Percentiles rank a stretch among this genome's conserved stretches.
Evolutionary conservation across 2,329 filamentous ascomycete species (phyloP).

Genomic region (Macroventuria anomochaeta): DNA sequence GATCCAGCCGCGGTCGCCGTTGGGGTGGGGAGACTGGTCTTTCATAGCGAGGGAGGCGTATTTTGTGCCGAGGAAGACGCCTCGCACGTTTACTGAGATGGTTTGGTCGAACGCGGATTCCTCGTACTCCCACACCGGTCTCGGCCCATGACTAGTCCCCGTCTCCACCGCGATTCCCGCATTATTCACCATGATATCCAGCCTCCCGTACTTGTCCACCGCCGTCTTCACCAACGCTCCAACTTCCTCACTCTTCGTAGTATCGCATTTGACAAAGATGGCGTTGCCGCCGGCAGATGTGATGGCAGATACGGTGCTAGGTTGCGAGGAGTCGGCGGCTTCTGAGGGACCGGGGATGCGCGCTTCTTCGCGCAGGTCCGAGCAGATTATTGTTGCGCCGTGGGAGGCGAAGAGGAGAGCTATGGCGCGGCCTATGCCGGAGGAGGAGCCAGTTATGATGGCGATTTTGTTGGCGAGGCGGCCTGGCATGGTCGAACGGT

Average conservation of each 20-base stretch:
- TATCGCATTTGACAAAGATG: constrained; percentile 52
- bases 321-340: constrained; percentile 19
- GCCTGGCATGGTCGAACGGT: background rate
- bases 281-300: constrained; percentile 38
- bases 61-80: constrained; percentile 55
- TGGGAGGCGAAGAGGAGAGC: constrained; percentile 40
- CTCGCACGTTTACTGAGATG: constrained; percentile 48
- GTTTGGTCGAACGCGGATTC: constrained; percentile 56
- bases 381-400: constrained; percentile 42
- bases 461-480: constrained; percentile 41
- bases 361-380: constrained; percentile 35
- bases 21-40: constrained; percentile 50
- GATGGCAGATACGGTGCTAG: constrained; percentile 43
- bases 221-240: constrained; percentile 50
- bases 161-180: constrained; percentile 57
- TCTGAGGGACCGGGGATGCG: constrained; percentile 21
- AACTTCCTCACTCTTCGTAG: constrained; percentile 52
- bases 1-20: constrained; percentile 57
- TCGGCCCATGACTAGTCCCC: constrained; percentile 24
- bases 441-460: constrained; percentile 45
- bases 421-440: constrained; percentile 45
- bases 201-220: constrained; percentile 55
- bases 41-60: constrained; percentile 59
- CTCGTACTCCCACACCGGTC: constrained; percentile 55
- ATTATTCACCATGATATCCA: constrained; percentile 57